Base-by-base conservation (phyloP, 164 flowering plant species). In the Magnolia officinalis region DNA sequence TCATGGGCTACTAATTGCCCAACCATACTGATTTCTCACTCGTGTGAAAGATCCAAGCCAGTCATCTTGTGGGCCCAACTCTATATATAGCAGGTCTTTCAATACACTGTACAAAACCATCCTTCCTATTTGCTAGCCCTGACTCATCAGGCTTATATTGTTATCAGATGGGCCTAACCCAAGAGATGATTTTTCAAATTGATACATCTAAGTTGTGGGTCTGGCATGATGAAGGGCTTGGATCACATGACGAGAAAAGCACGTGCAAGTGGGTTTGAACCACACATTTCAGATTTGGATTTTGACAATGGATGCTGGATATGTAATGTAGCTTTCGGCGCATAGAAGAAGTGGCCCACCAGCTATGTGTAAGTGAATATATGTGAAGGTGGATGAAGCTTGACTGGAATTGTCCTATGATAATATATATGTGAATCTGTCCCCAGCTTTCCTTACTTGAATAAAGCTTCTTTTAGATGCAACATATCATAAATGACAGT, bases 291-390 rank as follows among this genome's bases (percentile, higher is more conserved):
- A 29, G 26, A 31, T 51, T 50, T 26, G 2, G 58, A 21, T 55
- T 77, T 71, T 45, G 71, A 77, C 6, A 37, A 55, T 55, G 61
- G 61, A 78, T 76, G 68, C 73, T 78, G 81, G n/a, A 72, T 76
- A 77, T 74, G 72, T 37, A 37, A 73, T 63, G 74, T 45, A 70
- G 75, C 83, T 81, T 81, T 81, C 81, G 83, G 83, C 81, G 81
- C 79, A 70, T 50, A 55, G 45, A 75, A 59, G 37, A 26, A 31
- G 20, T 19, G 20, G 61, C 79, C 74, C 71, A 72, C 59, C 78
- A 72, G 63, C 45, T 13, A 19, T 26, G 50, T 78, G 9, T 55
- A 2, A 10, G 16, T 55, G 61, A 16, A 8, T 10, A 55, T 37
- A 5, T 37, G 45, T 55, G 61, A 55, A 55, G 61, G 13, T 81